Base-by-base conservation (phyloP, 805 yeast species). In the Saccharomycopsis fibuligera region DNA sequence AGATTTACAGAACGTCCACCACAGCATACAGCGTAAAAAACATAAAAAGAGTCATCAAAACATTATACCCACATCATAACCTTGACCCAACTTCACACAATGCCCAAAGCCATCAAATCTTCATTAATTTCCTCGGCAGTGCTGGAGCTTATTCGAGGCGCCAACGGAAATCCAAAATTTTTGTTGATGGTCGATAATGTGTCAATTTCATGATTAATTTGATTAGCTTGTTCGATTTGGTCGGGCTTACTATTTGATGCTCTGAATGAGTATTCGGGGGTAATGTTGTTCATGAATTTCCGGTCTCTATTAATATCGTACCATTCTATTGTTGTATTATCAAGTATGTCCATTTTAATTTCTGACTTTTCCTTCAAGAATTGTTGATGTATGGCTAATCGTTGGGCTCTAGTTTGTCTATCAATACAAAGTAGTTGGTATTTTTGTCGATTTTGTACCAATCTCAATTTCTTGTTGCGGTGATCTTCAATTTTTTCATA, bases 221-320 rank as follows among this genome's bases (percentile, higher is more conserved):
- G 75, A 67, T 80, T 79, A 49, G 95, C 69, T 51, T 84, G 83
- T 44, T 74, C 72, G n/a, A 84, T 79, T 50, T 83, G 71, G 39
- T 70, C 73, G 58, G 74, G 56, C 60, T 67, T 57, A 58, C 65
- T 54, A 55, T 66, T 58, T 47, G 76, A 69, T 41, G 73, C 60
- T 55, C 64, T 59, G 65, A 68, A 65, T 48, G 68, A 58, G 60
- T 66, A 66, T 53, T 74, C 69, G 39, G 83, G 72, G 44, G 70
- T 67, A 44, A 79, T 58, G 54, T 76, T 75, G 62, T 88, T 96
- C 78, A 87, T 74, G 40, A 79, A 80, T 54, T 95, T 74, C 58
- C 97, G 74, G 62, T 93, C 98, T 58, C 83, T 79, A 65, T 89
- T 90, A 59, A 90, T 85, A 56, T 85, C 83, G 68, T 91, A 91